Conservation (phyloP, 129 eudicot species). For the Oenanthe sinensis region DNA sequence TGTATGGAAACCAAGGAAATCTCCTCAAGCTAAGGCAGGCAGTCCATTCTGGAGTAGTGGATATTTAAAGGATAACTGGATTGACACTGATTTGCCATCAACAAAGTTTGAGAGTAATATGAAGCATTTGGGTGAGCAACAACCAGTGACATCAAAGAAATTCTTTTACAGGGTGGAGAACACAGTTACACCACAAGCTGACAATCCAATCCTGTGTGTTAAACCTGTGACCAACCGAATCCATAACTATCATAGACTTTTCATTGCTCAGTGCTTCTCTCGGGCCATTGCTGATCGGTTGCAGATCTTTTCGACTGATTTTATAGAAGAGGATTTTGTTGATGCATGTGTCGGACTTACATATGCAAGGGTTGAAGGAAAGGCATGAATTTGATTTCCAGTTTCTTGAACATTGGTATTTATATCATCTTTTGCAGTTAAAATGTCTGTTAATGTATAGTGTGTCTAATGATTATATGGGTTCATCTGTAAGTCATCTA, state of each 20-base stretch:
- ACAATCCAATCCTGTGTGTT: conserved; percentile 80
- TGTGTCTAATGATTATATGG: neutral
- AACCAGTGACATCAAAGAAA: conserved; percentile 41
- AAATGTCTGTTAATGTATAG: neutral
- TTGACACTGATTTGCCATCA: conserved; percentile 77
- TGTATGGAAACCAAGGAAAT: conserved; percentile 86
- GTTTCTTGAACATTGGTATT: neutral
- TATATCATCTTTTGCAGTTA: neutral
- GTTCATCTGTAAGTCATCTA: neutral
- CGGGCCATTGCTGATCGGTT: conserved; percentile 48
- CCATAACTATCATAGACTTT: conserved; percentile 59
- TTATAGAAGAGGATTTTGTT: conserved; percentile 67
- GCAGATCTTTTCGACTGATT: conserved; percentile 74
- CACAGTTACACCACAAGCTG: conserved; percentile 88
- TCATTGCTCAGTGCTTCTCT: conserved; percentile 56
- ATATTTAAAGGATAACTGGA: conserved; percentile 87
- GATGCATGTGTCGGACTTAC: conserved; percentile 92
- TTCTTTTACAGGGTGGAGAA: conserved; percentile 90
- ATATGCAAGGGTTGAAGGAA: conserved; percentile 71
- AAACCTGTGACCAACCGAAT: conserved; percentile 82
- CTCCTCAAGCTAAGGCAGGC: conserved; percentile 61
- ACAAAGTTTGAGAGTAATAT: conserved; percentile 85
- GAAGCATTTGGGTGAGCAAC: conserved; percentile 64
- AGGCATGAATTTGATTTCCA: no score
- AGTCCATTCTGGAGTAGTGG: conserved; percentile 72